Evolutionary conservation across 768 basidiomycete genomes (phyloP), one percentile per base, ranked within the genome.

Genomic region (Russula abietina): DNA sequence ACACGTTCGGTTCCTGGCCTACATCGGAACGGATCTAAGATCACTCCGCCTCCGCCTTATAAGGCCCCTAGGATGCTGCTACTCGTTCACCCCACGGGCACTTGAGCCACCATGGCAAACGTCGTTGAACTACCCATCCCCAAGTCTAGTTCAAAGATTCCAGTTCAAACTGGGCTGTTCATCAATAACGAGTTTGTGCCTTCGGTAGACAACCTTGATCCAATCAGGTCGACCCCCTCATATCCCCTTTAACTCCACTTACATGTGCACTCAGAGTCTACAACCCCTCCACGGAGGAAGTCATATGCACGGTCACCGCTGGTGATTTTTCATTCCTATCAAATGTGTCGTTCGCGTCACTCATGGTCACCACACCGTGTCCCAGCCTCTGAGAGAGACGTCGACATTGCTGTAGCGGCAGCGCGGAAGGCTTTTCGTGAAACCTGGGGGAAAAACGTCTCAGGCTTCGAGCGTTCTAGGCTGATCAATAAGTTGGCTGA

Each of bases 121-220:
- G 61, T 68, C 38, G 67, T 65, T 17, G 65, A 70, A 43, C 49
- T 75, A 33, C 62, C 68, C 38, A 52, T 74, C n/a, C 67, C 73
- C 19, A 62, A 65, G 6, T 68, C 70, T 5, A 71, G 69, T 60
- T 68, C 66, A 48, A 71, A 76, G 69, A 77, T 91, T 55, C 76
- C 77, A 39, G 79, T 94, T 41, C 86, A 87, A 11, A 91, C 89
- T 8, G 92, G 92, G 19, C 80, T 96, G 28, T 98, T 91, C 78
- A 94, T 98, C 75, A 86, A 94, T 78, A 92, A 91, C 72, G 82
- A 93, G 71, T 95, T 93, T 69, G 87, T 91, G 32, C 73, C 84
- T n/a, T 90, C 89, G 7, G 79, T 80, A 28, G 87, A 90, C 69
- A 87, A 84, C 36, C 70, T 76, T 16, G 87, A 88, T 60, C 72